Conservation (phyloP, 2,329 filamentous ascomycete species). For the Cladophialophora yegresii region DNA sequence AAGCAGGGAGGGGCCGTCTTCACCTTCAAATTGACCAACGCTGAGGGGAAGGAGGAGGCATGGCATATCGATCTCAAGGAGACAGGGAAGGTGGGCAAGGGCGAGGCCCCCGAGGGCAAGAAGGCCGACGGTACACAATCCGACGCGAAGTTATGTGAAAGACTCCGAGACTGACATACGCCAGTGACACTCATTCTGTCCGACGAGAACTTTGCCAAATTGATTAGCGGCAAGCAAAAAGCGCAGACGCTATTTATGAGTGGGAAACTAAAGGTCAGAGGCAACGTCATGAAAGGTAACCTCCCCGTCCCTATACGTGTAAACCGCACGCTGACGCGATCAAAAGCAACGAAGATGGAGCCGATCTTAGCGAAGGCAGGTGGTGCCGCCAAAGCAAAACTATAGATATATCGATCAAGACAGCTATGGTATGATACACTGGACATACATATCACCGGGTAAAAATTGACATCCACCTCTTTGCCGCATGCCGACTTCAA, state of each 20-base stretch:
- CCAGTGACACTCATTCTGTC: conserved; percentile 81
- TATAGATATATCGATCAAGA: conserved; percentile 29
- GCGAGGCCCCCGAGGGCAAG: conserved; percentile 64
- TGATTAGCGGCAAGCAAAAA: conserved; percentile 85
- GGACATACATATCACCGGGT: neutral
- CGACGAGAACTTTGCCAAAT: conserved; percentile 81
- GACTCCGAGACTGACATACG: neutral
- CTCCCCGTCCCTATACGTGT: neutral
- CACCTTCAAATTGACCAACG: conserved; percentile 90
- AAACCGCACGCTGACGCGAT: neutral
- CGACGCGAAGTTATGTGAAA: conserved; percentile 36
- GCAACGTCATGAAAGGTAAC: conserved; percentile 84
- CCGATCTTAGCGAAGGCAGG: conserved; percentile 87
- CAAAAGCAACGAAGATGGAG: conserved; percentile 78
- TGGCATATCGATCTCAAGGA: conserved; percentile 98
- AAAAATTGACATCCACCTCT: conserved; percentile 35
- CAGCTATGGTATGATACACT: neutral
- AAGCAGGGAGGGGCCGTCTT: conserved; percentile 87
- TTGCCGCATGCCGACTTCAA: conserved; percentile 48
- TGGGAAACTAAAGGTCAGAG: conserved; percentile 98
- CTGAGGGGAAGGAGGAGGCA: conserved; percentile 72
- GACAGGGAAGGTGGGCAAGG: conserved; percentile 77
- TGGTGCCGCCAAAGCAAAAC: conserved; percentile 68
- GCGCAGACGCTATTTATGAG: conserved; percentile 95
- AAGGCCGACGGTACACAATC: conserved; percentile 74